Conservation (phyloP, 768 basidiomycete species). For the Podaxis carcinomalis region DNA sequence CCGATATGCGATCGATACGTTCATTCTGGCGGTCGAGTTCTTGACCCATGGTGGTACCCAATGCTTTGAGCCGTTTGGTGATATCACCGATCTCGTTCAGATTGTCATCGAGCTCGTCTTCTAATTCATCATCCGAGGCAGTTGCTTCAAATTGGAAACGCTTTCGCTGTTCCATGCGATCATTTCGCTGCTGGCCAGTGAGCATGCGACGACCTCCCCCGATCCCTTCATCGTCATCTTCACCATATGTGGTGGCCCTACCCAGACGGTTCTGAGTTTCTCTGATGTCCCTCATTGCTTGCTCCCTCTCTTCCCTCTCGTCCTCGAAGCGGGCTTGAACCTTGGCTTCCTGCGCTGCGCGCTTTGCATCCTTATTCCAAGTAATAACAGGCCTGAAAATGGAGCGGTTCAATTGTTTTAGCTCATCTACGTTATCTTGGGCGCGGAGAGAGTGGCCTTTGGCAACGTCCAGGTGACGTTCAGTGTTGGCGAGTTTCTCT, state of each 20-base stretch:
- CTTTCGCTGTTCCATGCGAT: conserved; percentile 66
- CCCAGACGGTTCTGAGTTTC: conserved; percentile 87
- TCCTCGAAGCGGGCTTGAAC: conserved; percentile 83
- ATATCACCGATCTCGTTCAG: conserved; percentile 80
- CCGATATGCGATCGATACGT: conserved; percentile 70
- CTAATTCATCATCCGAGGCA: conserved; percentile 88
- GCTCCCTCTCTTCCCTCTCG: conserved; percentile 80
- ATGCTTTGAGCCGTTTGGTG: conserved; percentile 71
- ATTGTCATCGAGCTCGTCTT: conserved; percentile 92
- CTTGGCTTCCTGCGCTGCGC: conserved; percentile 81
- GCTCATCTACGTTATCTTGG: conserved; percentile 90
- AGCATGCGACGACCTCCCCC: conserved; percentile 37
- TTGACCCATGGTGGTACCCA: conserved; percentile 79
- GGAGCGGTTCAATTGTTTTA: conserved; percentile 90
- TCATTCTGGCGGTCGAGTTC: conserved; percentile 87
- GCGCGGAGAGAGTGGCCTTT: conserved; percentile 85
- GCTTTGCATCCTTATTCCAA: conserved; percentile 91
- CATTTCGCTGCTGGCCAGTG: conserved; percentile 47
- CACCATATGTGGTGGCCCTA: conserved; percentile 61
- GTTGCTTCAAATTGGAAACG: conserved; percentile 91
- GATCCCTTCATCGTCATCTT: conserved; percentile 41
- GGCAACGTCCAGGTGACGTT: conserved; percentile 89
- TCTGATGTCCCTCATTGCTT: conserved; percentile 79
- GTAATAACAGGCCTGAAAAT: conserved; percentile 92
- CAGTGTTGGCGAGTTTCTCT: conserved; percentile 91